Conservation (phyloP, 345 rosid species). For the Brassica napus region DNA sequence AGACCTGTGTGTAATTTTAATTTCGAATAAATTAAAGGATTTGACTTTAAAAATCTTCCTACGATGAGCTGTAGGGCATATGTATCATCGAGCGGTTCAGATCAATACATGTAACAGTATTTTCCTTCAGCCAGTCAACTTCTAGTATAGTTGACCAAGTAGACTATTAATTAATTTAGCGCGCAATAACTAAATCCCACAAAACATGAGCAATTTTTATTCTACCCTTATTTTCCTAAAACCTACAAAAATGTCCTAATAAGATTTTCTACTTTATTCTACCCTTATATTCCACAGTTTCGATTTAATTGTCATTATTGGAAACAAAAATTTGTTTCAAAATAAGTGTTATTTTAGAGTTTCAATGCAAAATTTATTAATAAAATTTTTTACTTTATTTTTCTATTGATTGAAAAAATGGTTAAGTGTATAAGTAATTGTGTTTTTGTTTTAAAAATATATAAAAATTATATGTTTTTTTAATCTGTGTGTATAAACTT, state of each 20-base stretch:
- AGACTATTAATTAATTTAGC: neutral
- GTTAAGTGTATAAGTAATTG: no score
- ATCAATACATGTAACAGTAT: neutral
- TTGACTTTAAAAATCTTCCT: neutral
- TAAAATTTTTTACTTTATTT: no score
- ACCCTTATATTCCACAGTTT: neutral
- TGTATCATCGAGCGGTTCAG: slow-evolving; percentile 16
- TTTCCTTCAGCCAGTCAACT: slow-evolving; percentile 16
- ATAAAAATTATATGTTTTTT: no score
- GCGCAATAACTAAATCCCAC: neutral
- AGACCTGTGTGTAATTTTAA: neutral
- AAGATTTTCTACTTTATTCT: neutral
- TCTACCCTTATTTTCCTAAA: neutral
- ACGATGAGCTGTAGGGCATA: slow-evolving; percentile 18
- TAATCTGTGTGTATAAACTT: no score
- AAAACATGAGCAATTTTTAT: neutral
- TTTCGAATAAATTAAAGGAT: neutral
- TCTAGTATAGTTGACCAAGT: slow-evolving; percentile 25
- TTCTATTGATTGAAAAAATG: no score
- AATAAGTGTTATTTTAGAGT: no score
- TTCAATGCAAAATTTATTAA: no score
- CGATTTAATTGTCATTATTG: no score
- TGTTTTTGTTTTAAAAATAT: no score
- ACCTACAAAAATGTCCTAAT: neutral
- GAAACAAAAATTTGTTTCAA: no score